Evolutionary conservation across 2,329 filamentous ascomycete species (phyloP).

Genomic region (Aspergillus cejpii): DNA sequence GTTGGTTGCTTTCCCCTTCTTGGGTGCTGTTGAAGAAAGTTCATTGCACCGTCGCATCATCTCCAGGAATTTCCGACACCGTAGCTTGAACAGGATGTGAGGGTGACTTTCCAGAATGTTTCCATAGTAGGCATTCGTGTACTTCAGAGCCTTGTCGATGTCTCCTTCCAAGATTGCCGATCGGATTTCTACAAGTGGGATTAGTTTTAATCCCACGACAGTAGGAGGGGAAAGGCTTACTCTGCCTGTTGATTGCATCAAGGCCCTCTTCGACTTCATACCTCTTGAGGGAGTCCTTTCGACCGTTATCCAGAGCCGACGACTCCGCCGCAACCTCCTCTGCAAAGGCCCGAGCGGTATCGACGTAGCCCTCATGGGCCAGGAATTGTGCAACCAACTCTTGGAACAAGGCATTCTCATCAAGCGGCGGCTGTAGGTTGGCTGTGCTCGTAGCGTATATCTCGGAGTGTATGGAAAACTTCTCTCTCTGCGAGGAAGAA

Average conservation of each 20-base stretch:
- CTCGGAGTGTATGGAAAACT: conserved; percentile 51
- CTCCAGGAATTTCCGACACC: conserved; percentile 89
- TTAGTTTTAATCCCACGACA: no score
- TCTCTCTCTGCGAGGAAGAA: conserved; percentile 50
- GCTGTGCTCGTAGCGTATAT: conserved; percentile 57
- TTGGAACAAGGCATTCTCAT: conserved; percentile 74
- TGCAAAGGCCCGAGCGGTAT: conserved; percentile 82
- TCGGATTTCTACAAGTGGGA: conserved; percentile 60
- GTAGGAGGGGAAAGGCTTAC: conserved; percentile 51
- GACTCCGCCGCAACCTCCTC: conserved; percentile 71
- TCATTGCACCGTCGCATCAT: conserved; percentile 76
- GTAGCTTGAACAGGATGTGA: conserved; percentile 78
- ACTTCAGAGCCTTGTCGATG: conserved; percentile 80
- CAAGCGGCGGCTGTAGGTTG: conserved; percentile 55
- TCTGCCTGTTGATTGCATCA: conserved; percentile 78
- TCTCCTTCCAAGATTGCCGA: conserved; percentile 83
- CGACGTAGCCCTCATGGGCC: conserved; percentile 90
- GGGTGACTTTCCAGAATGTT: conserved; percentile 72
- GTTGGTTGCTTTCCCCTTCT: conserved; percentile 36
- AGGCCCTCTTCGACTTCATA: conserved; percentile 71
- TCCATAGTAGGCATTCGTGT: conserved; percentile 71
- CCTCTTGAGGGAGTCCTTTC: conserved; percentile 47
- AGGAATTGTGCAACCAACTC: conserved; percentile 80
- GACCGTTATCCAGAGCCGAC: conserved; percentile 57
- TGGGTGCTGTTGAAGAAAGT: conserved; percentile 40